phyloP scores from a whole-genome alignment of 1,284 basidiomycete species.

The Cryptococcus maquisensis region DNA sequence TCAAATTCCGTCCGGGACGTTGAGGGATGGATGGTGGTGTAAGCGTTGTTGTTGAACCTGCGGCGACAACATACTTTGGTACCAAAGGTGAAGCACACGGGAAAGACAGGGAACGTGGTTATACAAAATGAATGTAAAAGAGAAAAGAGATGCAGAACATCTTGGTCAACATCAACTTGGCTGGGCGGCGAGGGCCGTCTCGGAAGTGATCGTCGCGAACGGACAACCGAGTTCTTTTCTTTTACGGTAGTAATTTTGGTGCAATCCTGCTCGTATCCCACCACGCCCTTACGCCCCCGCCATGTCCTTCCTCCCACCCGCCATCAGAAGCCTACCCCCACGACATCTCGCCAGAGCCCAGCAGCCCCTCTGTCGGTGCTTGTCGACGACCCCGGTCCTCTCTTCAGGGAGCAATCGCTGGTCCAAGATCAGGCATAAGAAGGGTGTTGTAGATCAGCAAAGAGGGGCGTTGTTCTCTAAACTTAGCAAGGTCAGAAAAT shows the following conservation, averaged over 20 bases:
- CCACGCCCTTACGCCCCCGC: too few species aligned
- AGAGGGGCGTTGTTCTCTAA: constrained; percentile 61
- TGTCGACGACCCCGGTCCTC: constrained; percentile 7
- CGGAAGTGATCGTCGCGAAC: not conserved
- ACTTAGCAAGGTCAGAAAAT: constrained; percentile 56
- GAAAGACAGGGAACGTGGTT: too few species aligned
- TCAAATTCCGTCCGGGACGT: too few species aligned
- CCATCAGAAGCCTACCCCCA: not conserved
- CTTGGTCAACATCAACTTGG: too few species aligned
- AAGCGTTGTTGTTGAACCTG: too few species aligned
- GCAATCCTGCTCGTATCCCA: not conserved
- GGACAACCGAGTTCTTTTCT: not conserved
- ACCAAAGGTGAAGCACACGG: too few species aligned
- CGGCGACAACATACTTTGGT: too few species aligned
- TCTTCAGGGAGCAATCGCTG: constrained; percentile 52
- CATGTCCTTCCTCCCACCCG: not conserved
- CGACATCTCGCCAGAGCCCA: not conserved
- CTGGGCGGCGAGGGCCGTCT: not conserved
- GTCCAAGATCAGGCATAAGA: constrained; percentile 82
- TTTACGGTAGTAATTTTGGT: not conserved
- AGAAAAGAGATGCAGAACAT: too few species aligned
- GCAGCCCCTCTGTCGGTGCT: constrained; percentile 3
- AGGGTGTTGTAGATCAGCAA: constrained; percentile 66
- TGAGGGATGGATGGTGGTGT: too few species aligned
- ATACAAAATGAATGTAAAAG: too few species aligned